Evolutionary conservation across 768 basidiomycete genomes (phyloP), one percentile per base, ranked within the genome.

Genomic region (Mrakia hoshinonis): DNA sequence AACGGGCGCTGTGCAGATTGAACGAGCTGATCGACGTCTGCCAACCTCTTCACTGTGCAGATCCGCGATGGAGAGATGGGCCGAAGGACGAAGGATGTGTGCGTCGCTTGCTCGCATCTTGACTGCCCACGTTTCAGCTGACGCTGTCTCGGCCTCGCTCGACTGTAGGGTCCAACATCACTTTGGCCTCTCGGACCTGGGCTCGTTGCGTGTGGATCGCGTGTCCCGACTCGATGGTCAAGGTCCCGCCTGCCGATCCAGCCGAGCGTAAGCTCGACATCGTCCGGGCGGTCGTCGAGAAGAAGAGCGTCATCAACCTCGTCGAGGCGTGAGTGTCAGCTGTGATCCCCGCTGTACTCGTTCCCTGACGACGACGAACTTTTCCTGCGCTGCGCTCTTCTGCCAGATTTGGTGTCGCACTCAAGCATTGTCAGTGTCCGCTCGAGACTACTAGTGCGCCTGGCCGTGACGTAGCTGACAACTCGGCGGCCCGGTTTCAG

Each of bases 251-350:
- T 0, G 62, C 76, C 1, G 78, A 82, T 73, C 83, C 84, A 73
- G 77, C 72, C 1, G 74, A 78, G 34, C 26, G 55, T 18, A 74
- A 75, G 13, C 76, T 84, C 39, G 86, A 87, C 70, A 73, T 83
- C 64, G 79, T 77, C 26, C 81, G 85, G 75, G 82, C 81, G 20
- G 78, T 86, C 12, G 84, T 89, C 65, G 88, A 89, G 81, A 90
- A 89, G 79, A 87, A 87, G 80, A 84, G 85, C 0, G 87, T 88
- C 83, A 82, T 90, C 70, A 88, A 88, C 75, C 77, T 90, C 62
- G 85, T 88, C 24, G 86, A 87, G 82, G 87, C 87, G 0, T 88
- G 85, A 82, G 86, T 1, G 86, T 89, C 4, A 80, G 87, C 76
- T 85, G 54, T 55, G 54, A 55, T 26, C 34, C 3, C 9, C 13